Conservation (phyloP, 2,329 filamentous ascomycete species). For the Xylariaceae sp. region DNA sequence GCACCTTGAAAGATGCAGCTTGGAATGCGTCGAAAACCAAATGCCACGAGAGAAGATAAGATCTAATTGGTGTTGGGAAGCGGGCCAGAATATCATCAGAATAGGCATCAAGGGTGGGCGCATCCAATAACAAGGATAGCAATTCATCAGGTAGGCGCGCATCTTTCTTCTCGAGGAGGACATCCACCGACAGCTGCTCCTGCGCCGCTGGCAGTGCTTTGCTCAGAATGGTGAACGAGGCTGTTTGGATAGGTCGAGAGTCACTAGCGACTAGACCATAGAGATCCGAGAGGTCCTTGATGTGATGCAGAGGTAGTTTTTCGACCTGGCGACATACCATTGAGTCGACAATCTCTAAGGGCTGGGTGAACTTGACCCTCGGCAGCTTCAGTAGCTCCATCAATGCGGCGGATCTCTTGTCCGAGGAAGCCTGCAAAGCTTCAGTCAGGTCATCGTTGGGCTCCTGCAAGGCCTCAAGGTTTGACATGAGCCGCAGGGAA, state of each 20-base stretch:
- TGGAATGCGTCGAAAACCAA: slow-evolving; percentile 81
- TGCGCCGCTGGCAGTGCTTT: slow-evolving; percentile 70
- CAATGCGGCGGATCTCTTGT: slow-evolving; percentile 48
- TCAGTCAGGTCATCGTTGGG: slow-evolving; percentile 83
- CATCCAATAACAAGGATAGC: slow-evolving; percentile 72
- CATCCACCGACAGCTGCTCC: slow-evolving; percentile 74
- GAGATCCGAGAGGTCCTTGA: slow-evolving; percentile 59
- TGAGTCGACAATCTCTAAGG: slow-evolving; percentile 67
- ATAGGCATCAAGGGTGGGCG: slow-evolving; percentile 63
- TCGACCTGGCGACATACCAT: slow-evolving; percentile 63
- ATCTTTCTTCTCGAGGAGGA: slow-evolving; percentile 59
- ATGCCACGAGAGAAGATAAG: slow-evolving; percentile 84
- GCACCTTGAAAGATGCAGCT: slow-evolving; percentile 72
- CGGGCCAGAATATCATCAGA: slow-evolving; percentile 57
- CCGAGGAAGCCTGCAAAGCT: slow-evolving; percentile 55
- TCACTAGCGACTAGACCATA: slow-evolving; percentile 71
- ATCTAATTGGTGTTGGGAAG: slow-evolving; percentile 63
- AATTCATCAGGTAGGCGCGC: slow-evolving; percentile 77
- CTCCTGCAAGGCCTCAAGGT: slow-evolving; percentile 57
- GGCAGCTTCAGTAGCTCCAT: slow-evolving; percentile 54
- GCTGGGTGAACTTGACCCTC: slow-evolving; percentile 45
- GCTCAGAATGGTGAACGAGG: slow-evolving; percentile 74
- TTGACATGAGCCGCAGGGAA: slow-evolving; percentile 62
- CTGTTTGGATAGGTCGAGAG: slow-evolving; percentile 67
- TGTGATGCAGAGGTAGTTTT: slow-evolving; percentile 52